Conservation (phyloP, 2,329 filamentous ascomycete genomes). For the Colletotrichum eleusines region DNA sequence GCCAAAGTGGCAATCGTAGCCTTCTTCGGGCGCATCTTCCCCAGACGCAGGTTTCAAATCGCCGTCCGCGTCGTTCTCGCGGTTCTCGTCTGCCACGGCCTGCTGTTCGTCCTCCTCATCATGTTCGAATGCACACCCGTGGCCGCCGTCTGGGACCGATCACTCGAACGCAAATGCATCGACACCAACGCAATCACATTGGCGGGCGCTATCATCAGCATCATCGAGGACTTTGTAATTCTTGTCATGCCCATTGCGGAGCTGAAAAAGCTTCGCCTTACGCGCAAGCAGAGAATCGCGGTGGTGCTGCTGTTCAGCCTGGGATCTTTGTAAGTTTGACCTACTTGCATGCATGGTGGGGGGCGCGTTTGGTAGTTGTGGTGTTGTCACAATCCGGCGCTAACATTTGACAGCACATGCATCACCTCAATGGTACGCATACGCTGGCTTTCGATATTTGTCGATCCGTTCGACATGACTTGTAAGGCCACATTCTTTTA, state of each 20-base stretch:
- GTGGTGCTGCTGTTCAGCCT: constrained; percentile 39
- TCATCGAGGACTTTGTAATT: constrained; percentile 39
- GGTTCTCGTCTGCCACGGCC: constrained; percentile 40
- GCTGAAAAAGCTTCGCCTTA: constrained; percentile 31
- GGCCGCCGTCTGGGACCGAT: constrained; percentile 39
- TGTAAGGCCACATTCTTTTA: constrained; percentile 3
- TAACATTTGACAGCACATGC: constrained; percentile 31
- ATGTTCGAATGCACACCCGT: constrained; percentile 43
- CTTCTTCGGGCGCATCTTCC: constrained; percentile 44
- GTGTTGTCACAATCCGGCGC: not conserved
- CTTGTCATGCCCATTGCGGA: constrained; percentile 38
- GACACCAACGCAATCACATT: constrained; percentile 32
- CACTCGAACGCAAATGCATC: constrained; percentile 34
- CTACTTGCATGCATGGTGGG: not conserved
- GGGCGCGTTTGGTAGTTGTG: not conserved
- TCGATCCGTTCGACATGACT: constrained; percentile 22
- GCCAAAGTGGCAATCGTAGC: constrained; percentile 46
- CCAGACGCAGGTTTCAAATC: constrained; percentile 32
- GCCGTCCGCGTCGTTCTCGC: constrained; percentile 24
- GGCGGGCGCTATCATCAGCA: constrained; percentile 35
- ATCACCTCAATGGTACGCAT: constrained; percentile 41
- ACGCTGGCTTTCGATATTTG: constrained; percentile 33
- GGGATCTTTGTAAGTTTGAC: constrained; percentile 39
- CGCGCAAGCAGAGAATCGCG: constrained; percentile 29
- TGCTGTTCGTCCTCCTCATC: constrained; percentile 44